Evolutionary conservation across 2,329 filamentous ascomycete genomes (phyloP), one percentile per base, ranked within the genome.

Genomic region (Pseudonectria foliicola): DNA sequence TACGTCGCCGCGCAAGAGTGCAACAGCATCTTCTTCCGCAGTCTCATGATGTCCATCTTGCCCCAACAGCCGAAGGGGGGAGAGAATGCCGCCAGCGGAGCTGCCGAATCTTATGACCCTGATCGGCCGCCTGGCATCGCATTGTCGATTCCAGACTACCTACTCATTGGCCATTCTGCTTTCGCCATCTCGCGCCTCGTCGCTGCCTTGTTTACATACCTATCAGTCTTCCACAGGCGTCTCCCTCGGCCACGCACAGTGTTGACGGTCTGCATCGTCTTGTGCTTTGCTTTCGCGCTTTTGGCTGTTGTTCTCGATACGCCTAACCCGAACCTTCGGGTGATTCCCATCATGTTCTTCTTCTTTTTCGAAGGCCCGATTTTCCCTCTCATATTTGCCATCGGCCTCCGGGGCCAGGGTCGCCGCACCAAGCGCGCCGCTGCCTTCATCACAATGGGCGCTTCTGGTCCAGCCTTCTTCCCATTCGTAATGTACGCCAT

Each of bases 321-420:
- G 4, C 35, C 45, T 2, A 62, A 73, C 37, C 61, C 70, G 0
- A 68, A 76, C 43, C 45, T 72, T 1, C 55, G 78, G 15, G 61
- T 67, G 15, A 66, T 76, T n/a, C 80, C 85, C 44, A 63, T 84
- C 3, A 67, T 80, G 26, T 49, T 89, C 18, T 82, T 84, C 44
- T 80, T 86, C 45, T 86, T 93, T 59, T 86, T 85, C 52, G 85
- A 90, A 57, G 84, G 81, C 0, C 85, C 87, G 33, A 76, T 86
- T 48, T 94, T 85, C 68, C 87, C 88, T 0, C 78, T 89, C 2
- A 80, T 92, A 40, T 87, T 88, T 46, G 79, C 84, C 4, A 71
- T 92, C 10, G 84, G 82, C 3, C 79, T 94, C 39, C 76, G 85
- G 3, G 86, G 87, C 1, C 75, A 93, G 32, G 87, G 87, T 0